Evolutionary conservation across 495 filamentous ascomycete genomes (phyloP), one percentile per base, ranked within the genome.

Genomic region (Penicillium nucicola): DNA sequence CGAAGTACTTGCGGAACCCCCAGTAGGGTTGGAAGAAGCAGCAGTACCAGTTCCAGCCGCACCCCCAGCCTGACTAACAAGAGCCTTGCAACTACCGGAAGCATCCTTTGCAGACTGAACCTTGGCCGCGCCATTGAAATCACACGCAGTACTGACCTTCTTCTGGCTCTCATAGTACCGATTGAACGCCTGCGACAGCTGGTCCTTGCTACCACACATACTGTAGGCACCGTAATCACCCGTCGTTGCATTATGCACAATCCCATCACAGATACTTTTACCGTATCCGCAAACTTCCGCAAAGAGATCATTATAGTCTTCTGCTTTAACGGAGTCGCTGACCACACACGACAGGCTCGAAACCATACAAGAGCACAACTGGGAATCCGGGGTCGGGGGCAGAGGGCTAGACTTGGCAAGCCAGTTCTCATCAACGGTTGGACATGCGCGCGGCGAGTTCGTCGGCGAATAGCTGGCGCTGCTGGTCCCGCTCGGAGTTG

Each of bases 211-310:
- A 51, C 74, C 80, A 78, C 93, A 97, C 80, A 93, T 88, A 62
- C 84, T 82, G 72, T 90, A 96, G 11, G 89, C 83, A 34, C 92
- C 92, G 64, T 91, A 97, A 5, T 75, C 73, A 43, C 89, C 93
- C 17, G 75, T 79, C 44, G 80, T 81, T 14, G 77, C 77, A 62
- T 96, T 88, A 52, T 77, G 70, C 39, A 64, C 64, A 71, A 97
- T 89, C 34, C 88, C 90, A 9, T 69, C 75, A 66, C 93, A 96
- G 45, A 78, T 75, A 33, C 66, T 7, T 14, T 39, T 41, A 6
- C 53, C 76, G 36, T 69, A 65, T 46, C 82, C 81, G 66, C 93
- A 97, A 58, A 96, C 79, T 53, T 75, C 81, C 55, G 72, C 78
- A 68, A 97, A 96, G 34, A 92, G 80, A 1, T 74, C 67, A 25